Evolutionary conservation across 768 basidiomycete species (phyloP).

Genomic region (Tricholoma hemisulphureum): DNA sequence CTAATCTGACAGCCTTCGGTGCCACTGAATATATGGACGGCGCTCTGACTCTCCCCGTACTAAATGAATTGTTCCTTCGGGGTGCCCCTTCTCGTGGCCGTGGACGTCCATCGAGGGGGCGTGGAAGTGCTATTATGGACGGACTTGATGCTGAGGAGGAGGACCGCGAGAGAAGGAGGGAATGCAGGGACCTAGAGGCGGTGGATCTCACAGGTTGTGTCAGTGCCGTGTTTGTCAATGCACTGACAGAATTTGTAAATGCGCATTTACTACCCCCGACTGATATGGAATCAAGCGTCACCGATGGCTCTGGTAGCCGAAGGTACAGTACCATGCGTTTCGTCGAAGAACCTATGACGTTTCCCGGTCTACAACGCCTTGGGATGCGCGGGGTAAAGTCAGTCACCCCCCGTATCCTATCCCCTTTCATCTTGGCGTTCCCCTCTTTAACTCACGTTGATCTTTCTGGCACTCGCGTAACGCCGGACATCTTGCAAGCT

Average conservation of each 20-base stretch:
- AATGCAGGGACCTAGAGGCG: constrained; percentile 80
- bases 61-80: constrained; percentile 88
- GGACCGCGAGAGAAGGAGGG: constrained; percentile 68
- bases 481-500: constrained; percentile 67
- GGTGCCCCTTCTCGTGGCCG: constrained; percentile 70
- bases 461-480: constrained; percentile 83
- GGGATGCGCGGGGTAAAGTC: constrained; percentile 83
- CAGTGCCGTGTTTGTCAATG: constrained; percentile 84
- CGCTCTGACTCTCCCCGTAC: constrained; percentile 77
- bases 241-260: constrained; percentile 79
- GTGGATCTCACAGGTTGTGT: constrained; percentile 95
- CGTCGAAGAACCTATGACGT: constrained; percentile 52
- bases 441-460: constrained; percentile 88
- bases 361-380: constrained; percentile 74
- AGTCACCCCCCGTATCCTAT: constrained; percentile 63
- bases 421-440: constrained; percentile 76
- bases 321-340: constrained; percentile 31
- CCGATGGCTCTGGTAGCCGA: constrained; percentile 35
- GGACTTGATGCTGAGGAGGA: constrained; percentile 67
- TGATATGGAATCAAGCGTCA: constrained; percentile 41
- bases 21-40: constrained; percentile 99
- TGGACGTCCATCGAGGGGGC: constrained; percentile 66
- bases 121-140: constrained; percentile 46
- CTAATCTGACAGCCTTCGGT: constrained; percentile 84
- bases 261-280: constrained; percentile 51